Percentiles rank a stretch among this genome's conserved stretches.
Conservation (phyloP, 176 grass and related monocot species). For the Hyparrhenia diplandra region DNA sequence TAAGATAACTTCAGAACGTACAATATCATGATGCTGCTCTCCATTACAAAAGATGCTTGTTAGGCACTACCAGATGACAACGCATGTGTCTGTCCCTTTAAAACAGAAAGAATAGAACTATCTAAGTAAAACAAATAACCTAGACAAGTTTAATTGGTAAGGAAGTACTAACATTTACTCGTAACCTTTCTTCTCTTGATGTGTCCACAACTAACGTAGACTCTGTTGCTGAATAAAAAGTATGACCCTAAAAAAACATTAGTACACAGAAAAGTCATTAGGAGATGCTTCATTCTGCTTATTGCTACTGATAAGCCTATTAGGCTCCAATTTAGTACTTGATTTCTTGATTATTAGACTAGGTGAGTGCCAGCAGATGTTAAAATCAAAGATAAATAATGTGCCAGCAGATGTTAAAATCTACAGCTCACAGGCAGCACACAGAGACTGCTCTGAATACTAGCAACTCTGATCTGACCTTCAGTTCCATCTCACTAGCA, state of each 20-base stretch:
- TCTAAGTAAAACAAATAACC: neutral
- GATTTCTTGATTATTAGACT: too few species aligned
- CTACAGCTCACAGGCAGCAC: too few species aligned
- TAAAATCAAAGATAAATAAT: too few species aligned
- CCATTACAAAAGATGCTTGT: constrained; percentile 12
- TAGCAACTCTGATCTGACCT: too few species aligned
- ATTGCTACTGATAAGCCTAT: too few species aligned
- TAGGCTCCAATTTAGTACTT: too few species aligned
- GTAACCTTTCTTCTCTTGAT: constrained; percentile 93
- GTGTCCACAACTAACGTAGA: constrained; percentile 92
- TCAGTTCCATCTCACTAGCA: too few species aligned
- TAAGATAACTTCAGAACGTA: constrained; percentile 34
- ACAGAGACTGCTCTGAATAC: too few species aligned
- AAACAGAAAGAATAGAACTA: constrained; percentile 9
- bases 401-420: too few species aligned
- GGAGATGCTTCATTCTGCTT: neutral
- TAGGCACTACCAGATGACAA: neutral
- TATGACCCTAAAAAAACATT: constrained; percentile 61
- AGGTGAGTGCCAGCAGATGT: too few species aligned
- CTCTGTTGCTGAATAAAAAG: constrained; percentile 71
- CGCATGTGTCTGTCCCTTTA: neutral
- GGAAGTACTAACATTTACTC: constrained; percentile 61
- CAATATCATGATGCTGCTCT: constrained; percentile 93
- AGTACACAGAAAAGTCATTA: neutral
- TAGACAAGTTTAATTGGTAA: constrained; percentile 13